Conservation (phyloP, 1,139 yeast species). For the Candida tropicalis region DNA sequence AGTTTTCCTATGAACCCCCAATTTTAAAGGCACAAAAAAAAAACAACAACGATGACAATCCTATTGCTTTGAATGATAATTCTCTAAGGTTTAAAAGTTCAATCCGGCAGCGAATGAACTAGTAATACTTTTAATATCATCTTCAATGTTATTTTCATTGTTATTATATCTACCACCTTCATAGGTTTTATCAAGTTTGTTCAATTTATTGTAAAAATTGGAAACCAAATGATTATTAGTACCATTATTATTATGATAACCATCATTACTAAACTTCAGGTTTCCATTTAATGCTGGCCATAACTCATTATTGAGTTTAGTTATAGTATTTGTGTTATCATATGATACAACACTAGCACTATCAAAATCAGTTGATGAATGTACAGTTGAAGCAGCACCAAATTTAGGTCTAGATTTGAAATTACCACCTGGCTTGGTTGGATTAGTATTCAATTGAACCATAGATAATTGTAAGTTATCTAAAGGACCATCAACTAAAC, state of each 20-base stretch:
- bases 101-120: conserved; percentile 51
- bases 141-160: conserved; percentile 35
- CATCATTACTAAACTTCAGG: conserved; percentile 14
- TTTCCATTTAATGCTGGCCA: conserved; percentile 38
- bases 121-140: conserved; percentile 50
- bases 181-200: conserved; percentile 22
- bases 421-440: not conserved
- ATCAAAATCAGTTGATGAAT: conserved; percentile 35
- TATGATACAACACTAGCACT: conserved; percentile 53
- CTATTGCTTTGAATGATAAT: too few species aligned
- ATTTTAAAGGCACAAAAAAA: not conserved
- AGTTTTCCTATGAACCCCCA: too few species aligned
- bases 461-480: conserved; percentile 76
- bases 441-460: conserved; percentile 49
- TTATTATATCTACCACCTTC: conserved; percentile 28
- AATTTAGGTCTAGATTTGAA: conserved; percentile 11
- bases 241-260: conserved; percentile 11
- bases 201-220: conserved; percentile 47
- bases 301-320: conserved; percentile 17
- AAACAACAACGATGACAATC: not conserved
- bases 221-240: conserved; percentile 33
- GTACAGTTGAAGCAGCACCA: conserved; percentile 14
- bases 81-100: conserved; percentile 22
- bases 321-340: conserved; percentile 24
- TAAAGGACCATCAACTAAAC: conserved; percentile 90